Evolutionary conservation across 2,329 filamentous ascomycete species (phyloP).

Genomic region (Capronia coronata): DNA sequence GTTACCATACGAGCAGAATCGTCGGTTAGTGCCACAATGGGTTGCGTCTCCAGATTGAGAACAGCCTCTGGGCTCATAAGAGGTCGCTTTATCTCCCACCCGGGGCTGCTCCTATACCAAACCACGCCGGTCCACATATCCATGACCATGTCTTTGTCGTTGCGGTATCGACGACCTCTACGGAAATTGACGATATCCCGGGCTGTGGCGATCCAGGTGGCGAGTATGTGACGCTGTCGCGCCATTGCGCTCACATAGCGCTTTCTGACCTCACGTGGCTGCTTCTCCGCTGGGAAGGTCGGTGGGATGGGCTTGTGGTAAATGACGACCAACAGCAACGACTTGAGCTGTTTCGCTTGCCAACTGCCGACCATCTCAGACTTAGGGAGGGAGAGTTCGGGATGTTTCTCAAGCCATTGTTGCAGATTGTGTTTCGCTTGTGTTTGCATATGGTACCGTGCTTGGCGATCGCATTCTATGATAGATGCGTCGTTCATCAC

Average conservation of each 20-base stretch:
- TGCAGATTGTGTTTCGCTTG: not conserved
- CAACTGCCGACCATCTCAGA: not conserved
- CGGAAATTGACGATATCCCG: not conserved
- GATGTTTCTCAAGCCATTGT: not conserved
- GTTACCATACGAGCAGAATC: too few species aligned
- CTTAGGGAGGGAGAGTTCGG: not conserved
- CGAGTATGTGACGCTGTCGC: conserved; percentile 6
- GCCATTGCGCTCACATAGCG: conserved; percentile 4
- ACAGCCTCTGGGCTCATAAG: too few species aligned
- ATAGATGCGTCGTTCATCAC: too few species aligned
- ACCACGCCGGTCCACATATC: not conserved
- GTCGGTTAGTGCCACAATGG: too few species aligned
- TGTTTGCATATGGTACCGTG: too few species aligned
- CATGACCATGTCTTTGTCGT: not conserved
- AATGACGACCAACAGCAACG: not conserved
- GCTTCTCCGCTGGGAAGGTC: too few species aligned
- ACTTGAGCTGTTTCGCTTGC: conserved; percentile 1
- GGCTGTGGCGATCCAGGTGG: not conserved
- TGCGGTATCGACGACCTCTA: not conserved
- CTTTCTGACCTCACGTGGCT: too few species aligned
- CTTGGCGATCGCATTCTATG: too few species aligned
- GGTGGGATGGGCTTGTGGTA: not conserved
- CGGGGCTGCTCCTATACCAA: too few species aligned
- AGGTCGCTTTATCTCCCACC: too few species aligned
- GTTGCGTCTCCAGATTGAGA: too few species aligned